phyloP scores from a whole-genome alignment of 1,284 basidiomycete species.

The Naganishia sp. region DNA sequence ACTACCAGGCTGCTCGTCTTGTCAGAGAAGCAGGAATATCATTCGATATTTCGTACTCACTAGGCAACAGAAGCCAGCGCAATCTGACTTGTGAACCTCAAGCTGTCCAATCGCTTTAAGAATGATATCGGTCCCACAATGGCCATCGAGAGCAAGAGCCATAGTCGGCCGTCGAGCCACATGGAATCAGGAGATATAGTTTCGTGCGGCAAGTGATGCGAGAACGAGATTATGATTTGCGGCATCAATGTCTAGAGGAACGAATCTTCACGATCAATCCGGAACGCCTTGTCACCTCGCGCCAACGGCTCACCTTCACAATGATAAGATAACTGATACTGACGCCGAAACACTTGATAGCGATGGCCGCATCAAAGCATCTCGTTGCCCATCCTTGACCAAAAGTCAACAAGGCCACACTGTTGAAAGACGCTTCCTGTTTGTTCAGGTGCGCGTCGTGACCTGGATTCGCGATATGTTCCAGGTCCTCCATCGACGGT shows the following conservation, averaged over 20 bases:
- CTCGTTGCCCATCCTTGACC: conserved; percentile 53
- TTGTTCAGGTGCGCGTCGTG: conserved; percentile 45
- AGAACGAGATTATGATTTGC: conserved; percentile 82
- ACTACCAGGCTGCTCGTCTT: conserved; percentile 65
- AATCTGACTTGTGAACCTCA: conserved; percentile 56
- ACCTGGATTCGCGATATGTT: conserved; percentile 7
- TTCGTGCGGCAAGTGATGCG: conserved; percentile 62
- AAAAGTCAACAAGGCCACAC: conserved; percentile 80
- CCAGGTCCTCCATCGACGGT: conserved; percentile 4
- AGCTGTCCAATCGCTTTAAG: conserved; percentile 71
- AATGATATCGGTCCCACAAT: conserved; percentile 85
- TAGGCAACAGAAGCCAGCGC: conserved; percentile 57
- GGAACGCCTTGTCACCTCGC: background rate
- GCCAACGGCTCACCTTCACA: conserved; percentile 67
- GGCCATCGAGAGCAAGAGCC: conserved; percentile 81
- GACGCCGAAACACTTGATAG: conserved; percentile 95
- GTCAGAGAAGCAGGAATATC: background rate
- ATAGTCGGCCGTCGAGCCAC: conserved; percentile 71
- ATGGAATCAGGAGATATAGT: conserved; percentile 62
- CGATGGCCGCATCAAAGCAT: conserved; percentile 70
- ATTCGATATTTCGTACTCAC: conserved; percentile 57
- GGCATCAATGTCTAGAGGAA: conserved; percentile 71
- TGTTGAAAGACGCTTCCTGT: conserved; percentile 78
- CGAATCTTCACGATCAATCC: background rate
- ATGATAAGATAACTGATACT: conserved; percentile 95